Conservation (phyloP, 140 eudicot species). For the Stevia rebaudiana region DNA sequence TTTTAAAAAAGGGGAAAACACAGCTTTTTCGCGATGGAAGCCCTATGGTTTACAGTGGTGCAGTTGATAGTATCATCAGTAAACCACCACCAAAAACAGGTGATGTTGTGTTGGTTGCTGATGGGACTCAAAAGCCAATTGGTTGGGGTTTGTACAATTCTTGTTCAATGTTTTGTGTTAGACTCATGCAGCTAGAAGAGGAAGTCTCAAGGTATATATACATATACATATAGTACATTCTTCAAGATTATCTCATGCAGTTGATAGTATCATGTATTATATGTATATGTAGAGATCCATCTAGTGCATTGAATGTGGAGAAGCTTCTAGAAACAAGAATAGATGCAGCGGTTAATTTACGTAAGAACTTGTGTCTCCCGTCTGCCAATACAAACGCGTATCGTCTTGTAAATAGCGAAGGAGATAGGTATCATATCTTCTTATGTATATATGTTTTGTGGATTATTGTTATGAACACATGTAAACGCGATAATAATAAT, state of each 20-base stretch:
- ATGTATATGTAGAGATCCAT: slow-evolving; percentile 91
- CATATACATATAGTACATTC: background rate
- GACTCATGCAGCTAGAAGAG: slow-evolving; percentile 88
- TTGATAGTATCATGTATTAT: too few relatives aligned
- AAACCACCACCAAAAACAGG: slow-evolving; percentile 92
- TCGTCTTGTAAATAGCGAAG: slow-evolving; percentile 97
- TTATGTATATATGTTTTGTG: background rate
- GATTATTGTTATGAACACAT: background rate
- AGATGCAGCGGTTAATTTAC: slow-evolving; percentile 47
- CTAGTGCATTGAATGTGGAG: slow-evolving; percentile 72
- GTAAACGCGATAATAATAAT: background rate
- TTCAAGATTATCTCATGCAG: background rate
- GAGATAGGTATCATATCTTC: slow-evolving; percentile 55
- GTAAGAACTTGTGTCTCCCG: slow-evolving; percentile 72
- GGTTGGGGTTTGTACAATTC: slow-evolving; percentile 95
- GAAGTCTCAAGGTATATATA: slow-evolving; percentile 47
- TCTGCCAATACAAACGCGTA: slow-evolving; percentile 71
- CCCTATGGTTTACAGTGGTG: slow-evolving; percentile 94
- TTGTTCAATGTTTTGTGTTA: slow-evolving; percentile 84
- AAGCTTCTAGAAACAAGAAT: slow-evolving; percentile 68
- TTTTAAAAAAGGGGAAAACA: slow-evolving; percentile 80
- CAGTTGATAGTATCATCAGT: slow-evolving; percentile 85
- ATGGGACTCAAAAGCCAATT: slow-evolving; percentile 82
- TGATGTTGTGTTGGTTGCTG: slow-evolving; percentile 83
- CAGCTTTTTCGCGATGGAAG: slow-evolving; percentile 86